Conservation (phyloP, 805 yeast genomes). For the Zygosaccharomyces pseudorouxii region DNA sequence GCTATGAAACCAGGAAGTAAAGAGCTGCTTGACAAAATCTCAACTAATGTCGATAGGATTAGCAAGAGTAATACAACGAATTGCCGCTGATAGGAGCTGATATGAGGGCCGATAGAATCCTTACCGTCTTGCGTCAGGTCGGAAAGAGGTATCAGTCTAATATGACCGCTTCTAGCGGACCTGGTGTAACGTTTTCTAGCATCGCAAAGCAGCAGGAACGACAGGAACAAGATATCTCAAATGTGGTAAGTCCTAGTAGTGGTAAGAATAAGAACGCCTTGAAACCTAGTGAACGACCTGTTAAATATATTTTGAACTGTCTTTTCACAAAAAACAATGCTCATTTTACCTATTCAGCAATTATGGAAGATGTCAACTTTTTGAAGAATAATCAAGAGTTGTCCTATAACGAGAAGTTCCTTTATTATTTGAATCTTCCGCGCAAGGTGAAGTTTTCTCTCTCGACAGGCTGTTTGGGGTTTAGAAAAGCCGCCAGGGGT, state of each 20-base stretch:
- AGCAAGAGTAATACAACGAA: background rate
- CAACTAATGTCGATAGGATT: background rate
- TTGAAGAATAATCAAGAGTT: slow-evolving; percentile 50
- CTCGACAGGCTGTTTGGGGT: slow-evolving; percentile 84
- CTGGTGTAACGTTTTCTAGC: slow-evolving; percentile 15
- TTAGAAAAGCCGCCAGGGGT: slow-evolving; percentile 82
- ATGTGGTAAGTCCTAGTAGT: slow-evolving; percentile 14
- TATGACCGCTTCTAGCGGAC: slow-evolving; percentile 6
- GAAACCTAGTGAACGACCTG: slow-evolving; percentile 33
- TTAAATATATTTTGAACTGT: slow-evolving; percentile 72
- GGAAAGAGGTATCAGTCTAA: slow-evolving; percentile 10
- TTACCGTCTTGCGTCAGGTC: background rate
- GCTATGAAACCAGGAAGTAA: background rate
- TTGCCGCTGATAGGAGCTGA: background rate
- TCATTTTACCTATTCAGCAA: slow-evolving; percentile 67
- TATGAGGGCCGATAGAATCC: background rate
- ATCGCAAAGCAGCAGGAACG: slow-evolving; percentile 12
- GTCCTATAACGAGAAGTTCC: slow-evolving; percentile 62
- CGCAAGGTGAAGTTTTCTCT: slow-evolving; percentile 66
- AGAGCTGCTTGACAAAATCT: background rate
- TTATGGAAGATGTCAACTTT: slow-evolving; percentile 58
- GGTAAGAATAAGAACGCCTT: slow-evolving; percentile 3
- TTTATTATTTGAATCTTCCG: slow-evolving; percentile 73
- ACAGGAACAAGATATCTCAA: slow-evolving; percentile 14
- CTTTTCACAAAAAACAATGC: slow-evolving; percentile 80